These are phyloP conservation scores for Cercospora citrullina DNA, from an alignment of 2,329 filamentous ascomycete species.

Conservation along the genomic window DNA sequence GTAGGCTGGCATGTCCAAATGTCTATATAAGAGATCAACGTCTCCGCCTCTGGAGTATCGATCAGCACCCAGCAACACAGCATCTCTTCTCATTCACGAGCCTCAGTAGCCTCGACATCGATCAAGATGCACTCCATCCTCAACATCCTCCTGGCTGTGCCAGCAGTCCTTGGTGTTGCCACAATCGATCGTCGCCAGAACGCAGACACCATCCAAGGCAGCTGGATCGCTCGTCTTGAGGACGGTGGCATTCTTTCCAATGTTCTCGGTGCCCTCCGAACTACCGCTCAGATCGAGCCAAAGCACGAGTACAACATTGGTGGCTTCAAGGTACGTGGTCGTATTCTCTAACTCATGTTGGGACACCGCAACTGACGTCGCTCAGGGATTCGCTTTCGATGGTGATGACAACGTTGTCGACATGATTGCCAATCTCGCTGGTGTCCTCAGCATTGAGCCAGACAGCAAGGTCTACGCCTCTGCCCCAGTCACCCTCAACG, in stretches of 20 bases:
- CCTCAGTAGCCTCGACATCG: slow-evolving; percentile 7
- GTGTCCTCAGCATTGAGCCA: slow-evolving; percentile 45
- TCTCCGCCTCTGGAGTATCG: not conserved
- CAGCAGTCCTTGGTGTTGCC: slow-evolving; percentile 23
- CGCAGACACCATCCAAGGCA: slow-evolving; percentile 22
- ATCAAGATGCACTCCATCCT: slow-evolving; percentile 25
- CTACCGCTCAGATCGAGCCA: slow-evolving; percentile 24
- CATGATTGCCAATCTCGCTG: slow-evolving; percentile 28
- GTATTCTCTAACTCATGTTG: not conserved
- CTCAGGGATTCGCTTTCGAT: slow-evolving; percentile 43
- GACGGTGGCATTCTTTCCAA: slow-evolving; percentile 16
- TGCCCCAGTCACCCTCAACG: slow-evolving; percentile 22
- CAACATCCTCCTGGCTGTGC: slow-evolving; percentile 27
- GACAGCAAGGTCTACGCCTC: slow-evolving; percentile 41
- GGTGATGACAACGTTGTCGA: slow-evolving; percentile 39
- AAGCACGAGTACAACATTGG: slow-evolving; percentile 20
- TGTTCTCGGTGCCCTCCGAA: slow-evolving; percentile 19
- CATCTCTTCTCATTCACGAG: slow-evolving; percentile 3
- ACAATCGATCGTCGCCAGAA: slow-evolving; percentile 26
- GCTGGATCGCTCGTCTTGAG: slow-evolving; percentile 28
- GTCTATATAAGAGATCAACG: slow-evolving; percentile 14
- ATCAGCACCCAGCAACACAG: slow-evolving; percentile 11
- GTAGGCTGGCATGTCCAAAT: not conserved
- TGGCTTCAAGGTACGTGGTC: slow-evolving; percentile 3
- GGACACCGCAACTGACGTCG: slow-evolving; percentile 38